Base-by-base conservation (phyloP, 306 rosid species). In the Dicorynia guianensis region DNA sequence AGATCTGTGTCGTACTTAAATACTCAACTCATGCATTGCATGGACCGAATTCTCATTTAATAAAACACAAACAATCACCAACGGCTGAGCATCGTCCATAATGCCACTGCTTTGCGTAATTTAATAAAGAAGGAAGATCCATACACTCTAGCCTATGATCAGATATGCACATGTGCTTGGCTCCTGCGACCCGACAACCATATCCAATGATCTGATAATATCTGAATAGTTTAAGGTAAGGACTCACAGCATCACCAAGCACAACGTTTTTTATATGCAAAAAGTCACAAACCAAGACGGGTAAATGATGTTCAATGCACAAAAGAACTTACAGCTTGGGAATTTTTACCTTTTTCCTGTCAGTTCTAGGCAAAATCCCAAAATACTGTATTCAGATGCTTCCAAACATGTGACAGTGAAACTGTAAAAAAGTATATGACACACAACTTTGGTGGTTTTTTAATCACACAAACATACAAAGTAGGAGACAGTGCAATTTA, bases 181-280 rank as follows among this genome's bases (percentile, higher is more conserved):
- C 54, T 75, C n/a, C 60, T 57, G 30, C 75, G 72, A 64, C 69
- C 89, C 85, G 86, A 85, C 93, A 89, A 76, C 86, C 87, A 68
- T 84, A 80, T 84, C 89, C 69, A 57, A 65, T 63, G 63, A 46
- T 19, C 58, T 67, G 60, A 52, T 65, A 76, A 47, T 68, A 79
- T 79, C 84, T 75, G 67, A 58, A 10, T 77, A 13, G 20, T 71
- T 71, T 58, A 67, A 44, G 54, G 13, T 2, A 25, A 42, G 2
- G 2, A 4, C 55, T 30, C 76, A 6, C 17, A 72, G 61, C 14
- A 46, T 47, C 76, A 71, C 77, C 70, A 74, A 70, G 55, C 65
- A 73, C 84, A 74, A 70, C 13, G 52, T 34, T 71, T 18, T 39
- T 25, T 55, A 39, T 52, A 57, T 58, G 17, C 59, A 14, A 55